These are phyloP conservation scores for Fraxinus americana DNA, from an alignment of 257 asterid genomes.

Conservation along the genomic window DNA sequence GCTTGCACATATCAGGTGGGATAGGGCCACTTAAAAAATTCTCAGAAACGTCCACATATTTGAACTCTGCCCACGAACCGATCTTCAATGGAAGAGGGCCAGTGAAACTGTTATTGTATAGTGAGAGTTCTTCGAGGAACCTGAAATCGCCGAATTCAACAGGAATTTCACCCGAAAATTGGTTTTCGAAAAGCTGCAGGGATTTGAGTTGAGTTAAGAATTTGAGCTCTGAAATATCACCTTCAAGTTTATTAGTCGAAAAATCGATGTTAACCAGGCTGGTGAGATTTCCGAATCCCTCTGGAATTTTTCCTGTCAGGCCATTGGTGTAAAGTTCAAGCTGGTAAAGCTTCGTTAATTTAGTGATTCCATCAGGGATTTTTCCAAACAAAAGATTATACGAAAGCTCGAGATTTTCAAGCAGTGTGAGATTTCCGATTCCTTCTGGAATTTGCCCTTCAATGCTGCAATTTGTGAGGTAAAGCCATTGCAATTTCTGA, in stretches of 20 bases:
- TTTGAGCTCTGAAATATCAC: conserved; percentile 45
- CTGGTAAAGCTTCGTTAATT: conserved; percentile 35
- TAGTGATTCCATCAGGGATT: conserved; percentile 43
- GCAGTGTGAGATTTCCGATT: conserved; percentile 48
- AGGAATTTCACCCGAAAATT: conserved; percentile 45
- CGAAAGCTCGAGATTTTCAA: conserved; percentile 47
- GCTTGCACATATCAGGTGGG: conserved; percentile 53
- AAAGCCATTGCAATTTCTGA: conserved; percentile 42
- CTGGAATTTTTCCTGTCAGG: conserved; percentile 41
- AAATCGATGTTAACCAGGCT: conserved; percentile 34
- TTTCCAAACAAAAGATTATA: conserved; percentile 31
- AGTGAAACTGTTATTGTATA: conserved; percentile 37
- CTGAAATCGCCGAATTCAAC: conserved; percentile 41
- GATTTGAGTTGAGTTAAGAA: conserved; percentile 31
- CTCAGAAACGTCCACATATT: conserved; percentile 44
- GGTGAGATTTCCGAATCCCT: conserved; percentile 40
- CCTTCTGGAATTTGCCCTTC: conserved; percentile 44
- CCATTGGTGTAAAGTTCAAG: conserved; percentile 43
- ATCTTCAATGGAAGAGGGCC: conserved; percentile 45
- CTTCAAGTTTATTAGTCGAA: conserved; percentile 39
- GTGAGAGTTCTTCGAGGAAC: conserved; percentile 35
- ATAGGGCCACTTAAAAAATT: conserved; percentile 40
- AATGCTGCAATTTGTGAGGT: conserved; percentile 41
- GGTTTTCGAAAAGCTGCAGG: conserved; percentile 45
- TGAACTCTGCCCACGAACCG: conserved; percentile 44